Percentiles rank a stretch among this genome's conserved stretches.
Conservation (phyloP, 1,284 basidiomycete genomes). For the Ganoderma sp. region DNA sequence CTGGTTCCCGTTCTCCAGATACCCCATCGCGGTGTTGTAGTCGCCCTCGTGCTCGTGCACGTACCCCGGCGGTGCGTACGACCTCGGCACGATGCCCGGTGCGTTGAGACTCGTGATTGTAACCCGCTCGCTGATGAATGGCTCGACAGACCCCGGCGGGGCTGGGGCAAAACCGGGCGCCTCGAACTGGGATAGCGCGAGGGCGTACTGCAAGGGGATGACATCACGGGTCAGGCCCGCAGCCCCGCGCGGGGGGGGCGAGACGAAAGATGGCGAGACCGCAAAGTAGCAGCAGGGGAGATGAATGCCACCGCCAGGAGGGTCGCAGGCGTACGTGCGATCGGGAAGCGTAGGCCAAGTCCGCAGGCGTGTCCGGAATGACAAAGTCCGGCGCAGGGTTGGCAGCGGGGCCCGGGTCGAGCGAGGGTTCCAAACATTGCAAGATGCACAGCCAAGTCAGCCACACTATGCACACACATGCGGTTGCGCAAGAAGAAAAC, state of each 20-base stretch:
- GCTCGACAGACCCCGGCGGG: conserved; percentile 30
- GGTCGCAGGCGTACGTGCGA: neutral
- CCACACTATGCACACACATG: neutral
- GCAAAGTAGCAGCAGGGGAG: neutral
- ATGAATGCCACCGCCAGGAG: neutral
- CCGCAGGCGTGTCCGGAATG: neutral
- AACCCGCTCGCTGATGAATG: conserved; percentile 50
- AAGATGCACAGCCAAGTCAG: conserved; percentile 7
- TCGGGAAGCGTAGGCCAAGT: neutral
- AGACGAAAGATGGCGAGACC: neutral
- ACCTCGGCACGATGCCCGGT: conserved; percentile 48
- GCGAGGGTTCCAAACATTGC: neutral
- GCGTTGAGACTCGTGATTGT: conserved; percentile 50
- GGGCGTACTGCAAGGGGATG: conserved; percentile 47
- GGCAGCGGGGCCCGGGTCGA: neutral
- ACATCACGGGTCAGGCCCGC: neutral
- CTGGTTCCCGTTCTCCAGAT: conserved; percentile 64
- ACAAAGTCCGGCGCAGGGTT: neutral
- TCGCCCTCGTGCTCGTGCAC: conserved; percentile 49
- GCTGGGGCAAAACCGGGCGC: conserved; percentile 51
- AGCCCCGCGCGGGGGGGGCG: neutral
- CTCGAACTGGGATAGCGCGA: conserved; percentile 53
- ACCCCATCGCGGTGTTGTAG: conserved; percentile 58
- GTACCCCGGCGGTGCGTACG: conserved; percentile 63
- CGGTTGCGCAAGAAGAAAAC: conserved; percentile 5